phyloP scores from a whole-genome alignment of 2,329 filamentous ascomycete species.

The Macrophomina pseudophaseolina region DNA sequence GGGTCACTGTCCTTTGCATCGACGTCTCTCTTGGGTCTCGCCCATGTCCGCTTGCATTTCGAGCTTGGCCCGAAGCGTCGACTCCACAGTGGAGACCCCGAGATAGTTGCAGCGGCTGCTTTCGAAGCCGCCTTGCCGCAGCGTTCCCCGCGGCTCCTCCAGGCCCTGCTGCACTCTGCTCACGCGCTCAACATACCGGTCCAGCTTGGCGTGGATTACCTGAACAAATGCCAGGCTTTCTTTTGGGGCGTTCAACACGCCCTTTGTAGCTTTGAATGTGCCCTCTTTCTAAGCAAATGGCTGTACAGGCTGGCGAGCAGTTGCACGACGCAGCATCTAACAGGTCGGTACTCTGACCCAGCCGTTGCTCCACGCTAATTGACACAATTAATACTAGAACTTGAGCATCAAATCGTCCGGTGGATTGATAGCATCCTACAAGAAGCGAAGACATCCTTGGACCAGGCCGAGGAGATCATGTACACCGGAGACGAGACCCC shows the following conservation, averaged over 20 bases:
- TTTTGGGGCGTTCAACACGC: constrained; percentile 19
- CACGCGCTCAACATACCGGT: constrained; percentile 17
- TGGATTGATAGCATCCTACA: constrained; percentile 11
- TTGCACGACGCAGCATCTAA: constrained; percentile 1
- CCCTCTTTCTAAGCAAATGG: constrained; percentile 21
- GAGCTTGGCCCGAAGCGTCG: constrained; percentile 18
- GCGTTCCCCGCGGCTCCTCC: constrained; percentile 3
- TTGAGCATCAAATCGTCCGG: constrained; percentile 5
- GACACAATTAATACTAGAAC: neutral
- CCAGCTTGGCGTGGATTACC: constrained; percentile 18
- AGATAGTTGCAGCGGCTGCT: neutral
- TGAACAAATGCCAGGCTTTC: constrained; percentile 8
- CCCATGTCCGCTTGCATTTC: constrained; percentile 9
- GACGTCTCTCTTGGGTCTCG: constrained; percentile 10
- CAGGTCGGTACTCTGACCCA: constrained; percentile 10
- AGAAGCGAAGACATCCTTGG: constrained; percentile 16
- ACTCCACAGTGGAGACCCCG: constrained; percentile 8
- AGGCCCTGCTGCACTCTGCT: constrained; percentile 8
- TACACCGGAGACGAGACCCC: constrained; percentile 1
- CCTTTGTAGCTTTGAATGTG: constrained; percentile 4
- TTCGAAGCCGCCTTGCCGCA: constrained; percentile 9
- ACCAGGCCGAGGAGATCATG: constrained; percentile 6
- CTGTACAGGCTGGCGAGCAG: neutral
- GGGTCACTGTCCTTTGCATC: constrained; percentile 15
- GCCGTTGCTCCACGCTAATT: neutral